Conservation (phyloP, 2,329 filamentous ascomycete species). For the Xylariomycetidae sp. region DNA sequence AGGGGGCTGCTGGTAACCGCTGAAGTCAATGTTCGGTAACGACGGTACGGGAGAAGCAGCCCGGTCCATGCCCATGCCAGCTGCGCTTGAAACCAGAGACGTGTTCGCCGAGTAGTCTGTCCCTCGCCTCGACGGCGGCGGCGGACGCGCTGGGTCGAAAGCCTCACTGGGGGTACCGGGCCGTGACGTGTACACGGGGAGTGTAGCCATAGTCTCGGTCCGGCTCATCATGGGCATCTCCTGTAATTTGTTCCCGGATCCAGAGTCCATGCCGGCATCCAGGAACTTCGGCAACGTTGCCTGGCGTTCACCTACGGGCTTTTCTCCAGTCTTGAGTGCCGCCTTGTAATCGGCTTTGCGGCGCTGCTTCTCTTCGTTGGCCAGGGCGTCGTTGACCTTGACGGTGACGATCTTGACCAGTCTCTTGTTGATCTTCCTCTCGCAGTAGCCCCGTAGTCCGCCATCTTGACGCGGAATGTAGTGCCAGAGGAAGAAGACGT, state of each 20-base stretch:
- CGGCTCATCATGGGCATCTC: slow-evolving; percentile 54
- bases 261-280: slow-evolving; percentile 39
- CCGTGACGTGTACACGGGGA: slow-evolving; percentile 57
- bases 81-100: slow-evolving; percentile 54
- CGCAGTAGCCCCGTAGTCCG: slow-evolving; percentile 77
- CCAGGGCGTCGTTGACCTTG: slow-evolving; percentile 85
- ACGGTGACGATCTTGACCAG: slow-evolving; percentile 76
- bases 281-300: slow-evolving; percentile 63
- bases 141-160: slow-evolving; percentile 47
- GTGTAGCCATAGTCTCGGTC: slow-evolving; percentile 54
- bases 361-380: slow-evolving; percentile 63
- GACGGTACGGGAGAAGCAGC: slow-evolving; percentile 32
- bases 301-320: slow-evolving; percentile 43
- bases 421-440: slow-evolving; percentile 82
- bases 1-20: slow-evolving; percentile 19
- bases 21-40: slow-evolving; percentile 27
- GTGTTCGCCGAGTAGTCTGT: slow-evolving; percentile 57
- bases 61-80: slow-evolving; percentile 51
- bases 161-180: slow-evolving; percentile 47
- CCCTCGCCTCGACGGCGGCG: slow-evolving; percentile 34
- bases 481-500: slow-evolving; percentile 85
- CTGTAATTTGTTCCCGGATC: slow-evolving; percentile 45
- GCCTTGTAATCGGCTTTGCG: slow-evolving; percentile 44
- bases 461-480: slow-evolving; percentile 81
- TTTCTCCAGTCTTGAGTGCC: slow-evolving; percentile 50